A percentile compares a stretch with the other conserved stretches of the same genome.
phyloP scores from a whole-genome alignment of 176 grass and related monocot species.

The Paspalum notatum region DNA sequence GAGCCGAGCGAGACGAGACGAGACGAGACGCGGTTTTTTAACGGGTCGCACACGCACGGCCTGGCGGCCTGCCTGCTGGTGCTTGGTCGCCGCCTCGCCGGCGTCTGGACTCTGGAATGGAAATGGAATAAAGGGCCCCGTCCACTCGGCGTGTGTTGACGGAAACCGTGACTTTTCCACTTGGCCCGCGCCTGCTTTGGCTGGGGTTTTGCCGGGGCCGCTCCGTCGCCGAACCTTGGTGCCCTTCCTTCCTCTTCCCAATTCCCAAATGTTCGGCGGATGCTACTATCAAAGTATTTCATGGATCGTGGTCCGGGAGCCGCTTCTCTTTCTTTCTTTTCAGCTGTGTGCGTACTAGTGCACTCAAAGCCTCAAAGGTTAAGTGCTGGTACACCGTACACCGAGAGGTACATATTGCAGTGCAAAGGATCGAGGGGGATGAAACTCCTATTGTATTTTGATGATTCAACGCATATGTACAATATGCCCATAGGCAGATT shows the following conservation, averaged over 20 bases:
- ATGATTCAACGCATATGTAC: too few species aligned
- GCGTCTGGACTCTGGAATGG: too few species aligned
- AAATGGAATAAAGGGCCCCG: slow-evolving; percentile 5
- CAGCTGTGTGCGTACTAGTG: not conserved
- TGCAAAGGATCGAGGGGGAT: too few species aligned
- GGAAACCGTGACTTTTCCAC: slow-evolving; percentile 36
- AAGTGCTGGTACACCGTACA: slow-evolving; percentile 9
- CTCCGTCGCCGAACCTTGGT: slow-evolving; percentile 2
- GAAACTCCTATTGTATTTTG: too few species aligned
- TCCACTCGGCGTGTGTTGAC: slow-evolving; percentile 25
- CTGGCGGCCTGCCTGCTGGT: not conserved
- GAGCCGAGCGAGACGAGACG: not conserved
- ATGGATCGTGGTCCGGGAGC: slow-evolving; percentile 4
- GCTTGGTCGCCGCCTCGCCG: not conserved
- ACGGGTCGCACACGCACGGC: slow-evolving; percentile 1
- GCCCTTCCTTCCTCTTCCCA: too few species aligned
- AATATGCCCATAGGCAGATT: too few species aligned
- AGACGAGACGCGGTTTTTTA: not conserved
- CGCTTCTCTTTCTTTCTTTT: not conserved
- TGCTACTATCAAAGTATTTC: not conserved
- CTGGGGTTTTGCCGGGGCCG: slow-evolving; percentile 4
- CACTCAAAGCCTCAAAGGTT: not conserved
- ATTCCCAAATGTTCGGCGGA: slow-evolving; percentile 23
- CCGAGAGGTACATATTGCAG: too few species aligned
- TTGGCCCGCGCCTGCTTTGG: not conserved